A percentile compares a stretch with the other conserved stretches of the same genome.
phyloP scores from a whole-genome alignment of 306 rosid genomes.

The Cucurbita ficifolia region DNA sequence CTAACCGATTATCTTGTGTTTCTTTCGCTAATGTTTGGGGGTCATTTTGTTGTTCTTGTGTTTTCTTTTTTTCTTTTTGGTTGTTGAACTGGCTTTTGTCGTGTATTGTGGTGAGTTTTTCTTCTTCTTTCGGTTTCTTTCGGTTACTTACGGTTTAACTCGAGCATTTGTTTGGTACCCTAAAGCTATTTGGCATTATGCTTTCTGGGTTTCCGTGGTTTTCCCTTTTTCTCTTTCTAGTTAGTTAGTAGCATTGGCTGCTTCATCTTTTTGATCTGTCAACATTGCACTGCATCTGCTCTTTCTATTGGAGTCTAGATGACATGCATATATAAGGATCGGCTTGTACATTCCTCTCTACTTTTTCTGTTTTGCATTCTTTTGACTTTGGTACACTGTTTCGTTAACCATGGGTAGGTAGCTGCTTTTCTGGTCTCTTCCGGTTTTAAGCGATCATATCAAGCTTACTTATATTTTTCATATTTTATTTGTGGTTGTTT shows the following conservation, averaged over 20 bases:
- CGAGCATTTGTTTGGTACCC: neutral
- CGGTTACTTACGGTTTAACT: neutral
- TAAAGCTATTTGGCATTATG: neutral
- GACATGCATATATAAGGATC: neutral
- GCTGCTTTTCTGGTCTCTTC: neutral
- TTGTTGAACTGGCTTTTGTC: neutral
- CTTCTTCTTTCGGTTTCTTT: neutral
- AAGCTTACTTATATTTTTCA: neutral
- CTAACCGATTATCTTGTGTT: neutral
- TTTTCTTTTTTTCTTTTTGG: neutral
- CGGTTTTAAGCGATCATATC: neutral
- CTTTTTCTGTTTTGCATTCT: neutral
- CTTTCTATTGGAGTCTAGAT: neutral
- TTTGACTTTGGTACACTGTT: neutral
- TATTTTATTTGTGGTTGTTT: neutral
- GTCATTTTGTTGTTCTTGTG: neutral
- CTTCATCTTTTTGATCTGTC: neutral
- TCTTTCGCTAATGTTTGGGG: neutral
- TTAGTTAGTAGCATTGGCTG: neutral
- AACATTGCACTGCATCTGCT: neutral
- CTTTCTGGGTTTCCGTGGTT: neutral
- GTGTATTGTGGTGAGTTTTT: neutral
- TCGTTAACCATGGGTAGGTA: neutral
- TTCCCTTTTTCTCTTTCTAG: neutral
- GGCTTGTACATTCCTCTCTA: neutral